Conservation (phyloP, 495 filamentous ascomycete genomes). For the Jackrogersella minutella region DNA sequence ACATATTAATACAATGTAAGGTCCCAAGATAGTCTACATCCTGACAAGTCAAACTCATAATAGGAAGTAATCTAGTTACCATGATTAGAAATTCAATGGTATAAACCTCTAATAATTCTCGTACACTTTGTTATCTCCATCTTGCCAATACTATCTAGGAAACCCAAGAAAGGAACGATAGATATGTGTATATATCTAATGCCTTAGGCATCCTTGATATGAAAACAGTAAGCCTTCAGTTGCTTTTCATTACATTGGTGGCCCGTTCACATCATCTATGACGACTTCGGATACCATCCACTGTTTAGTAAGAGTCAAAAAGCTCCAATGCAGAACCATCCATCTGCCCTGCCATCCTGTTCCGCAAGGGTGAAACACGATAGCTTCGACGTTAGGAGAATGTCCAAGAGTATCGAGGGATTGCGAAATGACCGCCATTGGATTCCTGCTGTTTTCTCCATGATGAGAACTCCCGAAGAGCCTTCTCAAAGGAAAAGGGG, state of each 20-base stretch:
- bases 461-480: background rate
- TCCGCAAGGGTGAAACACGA: constrained; percentile 30
- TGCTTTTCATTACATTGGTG: constrained; percentile 13
- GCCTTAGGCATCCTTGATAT: too few relatives aligned
- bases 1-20: too few relatives aligned
- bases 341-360: constrained; percentile 24
- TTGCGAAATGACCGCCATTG: constrained; percentile 24
- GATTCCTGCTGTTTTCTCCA: constrained; percentile 1
- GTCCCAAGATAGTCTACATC: too few relatives aligned
- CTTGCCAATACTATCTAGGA: background rate
- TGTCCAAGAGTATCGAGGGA: background rate
- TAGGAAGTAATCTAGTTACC: too few relatives aligned
- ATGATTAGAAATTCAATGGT: too few relatives aligned
- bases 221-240: background rate
- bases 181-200: too few relatives aligned
- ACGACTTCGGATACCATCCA: constrained; percentile 30
- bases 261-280: constrained; percentile 6
- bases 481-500: constrained; percentile 3
- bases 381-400: constrained; percentile 22
- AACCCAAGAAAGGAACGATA: too few relatives aligned
- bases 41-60: too few relatives aligned
- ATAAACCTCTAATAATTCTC: too few relatives aligned
- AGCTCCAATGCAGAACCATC: constrained; percentile 35
- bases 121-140: too few relatives aligned
- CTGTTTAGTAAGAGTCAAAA: background rate